A percentile compares a stretch with the other conserved stretches of the same genome.
These are phyloP conservation scores for Diddensiella santjacobensis DNA, from an alignment of 805 yeast genomes.

Conservation along the genomic window DNA sequence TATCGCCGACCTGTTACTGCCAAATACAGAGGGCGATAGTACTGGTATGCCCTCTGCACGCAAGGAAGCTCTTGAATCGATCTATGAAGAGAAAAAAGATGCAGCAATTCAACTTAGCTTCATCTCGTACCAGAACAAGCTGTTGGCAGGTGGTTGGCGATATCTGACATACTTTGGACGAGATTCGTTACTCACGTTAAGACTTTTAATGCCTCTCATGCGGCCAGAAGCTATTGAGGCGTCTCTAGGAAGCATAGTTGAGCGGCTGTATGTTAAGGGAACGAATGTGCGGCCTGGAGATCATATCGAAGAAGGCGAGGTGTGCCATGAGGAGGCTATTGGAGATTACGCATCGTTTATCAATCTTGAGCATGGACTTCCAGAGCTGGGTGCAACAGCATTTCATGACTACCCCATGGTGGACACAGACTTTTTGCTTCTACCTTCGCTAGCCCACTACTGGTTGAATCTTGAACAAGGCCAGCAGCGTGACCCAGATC, in stretches of 20 bases:
- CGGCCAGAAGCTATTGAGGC: conserved; percentile 6
- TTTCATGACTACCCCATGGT: conserved; percentile 9
- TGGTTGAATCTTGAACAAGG: conserved; percentile 7
- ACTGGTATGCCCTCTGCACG: not conserved
- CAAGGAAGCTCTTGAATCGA: not conserved
- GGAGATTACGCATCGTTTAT: conserved; percentile 14
- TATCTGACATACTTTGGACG: conserved; percentile 9
- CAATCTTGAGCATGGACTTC: conserved; percentile 1
- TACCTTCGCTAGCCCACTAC: conserved; percentile 10
- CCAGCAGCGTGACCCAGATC: not conserved
- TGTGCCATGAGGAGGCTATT: conserved; percentile 12
- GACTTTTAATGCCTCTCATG: conserved; percentile 7
- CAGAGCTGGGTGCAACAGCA: conserved; percentile 6
- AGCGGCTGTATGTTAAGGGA: conserved; percentile 8
- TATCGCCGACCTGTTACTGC: conserved; percentile 1
- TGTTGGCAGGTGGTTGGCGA: conserved; percentile 10
- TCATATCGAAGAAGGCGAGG: conserved; percentile 5
- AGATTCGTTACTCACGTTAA: conserved; percentile 4
- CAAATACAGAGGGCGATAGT: not conserved
- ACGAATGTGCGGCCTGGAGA: conserved; percentile 5
- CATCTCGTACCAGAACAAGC: conserved; percentile 1
- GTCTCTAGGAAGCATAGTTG: conserved; percentile 2
- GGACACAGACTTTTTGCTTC: conserved; percentile 8
- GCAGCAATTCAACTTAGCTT: conserved; percentile 8
- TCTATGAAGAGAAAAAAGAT: not conserved